Evolutionary conservation across 371 early-diverging fungal species (phyloP), one percentile per base, ranked within the genome.

Genomic region (Actinomortierella wolfii): DNA sequence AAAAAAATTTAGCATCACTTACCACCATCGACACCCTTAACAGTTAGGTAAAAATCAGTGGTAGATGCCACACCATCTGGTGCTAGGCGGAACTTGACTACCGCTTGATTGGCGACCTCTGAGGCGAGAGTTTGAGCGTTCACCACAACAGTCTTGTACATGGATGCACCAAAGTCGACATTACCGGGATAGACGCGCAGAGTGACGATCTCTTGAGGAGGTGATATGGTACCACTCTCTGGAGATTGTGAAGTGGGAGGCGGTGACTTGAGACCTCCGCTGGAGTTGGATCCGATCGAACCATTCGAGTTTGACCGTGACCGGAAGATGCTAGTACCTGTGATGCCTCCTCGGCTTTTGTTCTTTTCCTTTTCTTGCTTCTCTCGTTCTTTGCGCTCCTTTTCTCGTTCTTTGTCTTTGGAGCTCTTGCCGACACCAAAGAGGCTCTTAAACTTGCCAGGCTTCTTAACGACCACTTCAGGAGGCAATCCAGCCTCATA

Each of bases 21-120:
- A 84, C 84, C 86, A 59, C 86, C 85, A 76, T 86, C 86, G 20
- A 81, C 64, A 2, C 83, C 84, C 45, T 81, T 80, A 13, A 86
- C 85, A 28, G 86, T 81, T 3, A 83, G 59, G 52, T 52, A 78
- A 42, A 81, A 80, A 41, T 81, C 77, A 5, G 66, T 67, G 1
- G 64, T 67, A 2, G 47, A 84, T 58, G 51, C 81, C 56, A 53
- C 78, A 43, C 74, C 74, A 45, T 66, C 64, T 8, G 69, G 69
- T 1, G 64, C 68, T 18, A 86, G 79, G 54, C 78, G 73, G 68
- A 86, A 84, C 26, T 78, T 77, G 56, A 75, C 46, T 2, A 81
- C 65, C 0, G 80, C 79, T 34, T 83, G 79, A 24, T 84, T 78
- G 23, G 84, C 79, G 7, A 84, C 59, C 15, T 86, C 86, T 0